Conservation (phyloP, 371 early-diverging fungal genomes). For the Mucor sp. region DNA sequence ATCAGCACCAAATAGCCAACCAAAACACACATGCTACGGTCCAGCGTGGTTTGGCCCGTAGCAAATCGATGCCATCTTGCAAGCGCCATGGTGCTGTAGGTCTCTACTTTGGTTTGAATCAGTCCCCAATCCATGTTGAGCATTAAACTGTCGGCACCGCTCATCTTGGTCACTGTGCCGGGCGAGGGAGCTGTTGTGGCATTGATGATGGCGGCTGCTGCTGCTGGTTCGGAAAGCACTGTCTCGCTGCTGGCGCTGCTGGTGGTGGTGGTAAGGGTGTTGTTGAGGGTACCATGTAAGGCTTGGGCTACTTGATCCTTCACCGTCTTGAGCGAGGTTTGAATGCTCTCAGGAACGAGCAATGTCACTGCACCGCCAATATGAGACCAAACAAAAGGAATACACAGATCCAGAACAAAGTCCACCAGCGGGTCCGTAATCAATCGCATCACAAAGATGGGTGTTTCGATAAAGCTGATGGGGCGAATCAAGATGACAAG, state of each 20-base stretch:
- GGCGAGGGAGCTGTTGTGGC: no score
- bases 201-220: not conserved
- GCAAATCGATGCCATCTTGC: constrained; percentile 56
- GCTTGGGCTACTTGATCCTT: constrained; percentile 1
- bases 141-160: not conserved
- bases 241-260: not conserved
- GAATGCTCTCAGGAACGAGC: constrained; percentile 8
- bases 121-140: constrained; percentile 13
- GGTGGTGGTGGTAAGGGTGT: no score
- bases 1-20: constrained; percentile 53
- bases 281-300: no score
- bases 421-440: constrained; percentile 60
- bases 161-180: not conserved
- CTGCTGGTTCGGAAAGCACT: not conserved
- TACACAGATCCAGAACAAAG: constrained; percentile 46
- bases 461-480: constrained; percentile 44
- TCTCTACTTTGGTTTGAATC: constrained; percentile 31
- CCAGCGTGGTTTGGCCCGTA: constrained; percentile 39
- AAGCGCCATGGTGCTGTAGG: constrained; percentile 11
- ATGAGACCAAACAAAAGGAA: constrained; percentile 32
- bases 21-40: constrained; percentile 50
- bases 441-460: constrained; percentile 42
- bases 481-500: constrained; percentile 52
- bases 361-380: constrained; percentile 11
- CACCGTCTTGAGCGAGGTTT: not conserved